Evolutionary conservation across 2,329 filamentous ascomycete species (phyloP).

Genomic region (Nemania serpens): DNA sequence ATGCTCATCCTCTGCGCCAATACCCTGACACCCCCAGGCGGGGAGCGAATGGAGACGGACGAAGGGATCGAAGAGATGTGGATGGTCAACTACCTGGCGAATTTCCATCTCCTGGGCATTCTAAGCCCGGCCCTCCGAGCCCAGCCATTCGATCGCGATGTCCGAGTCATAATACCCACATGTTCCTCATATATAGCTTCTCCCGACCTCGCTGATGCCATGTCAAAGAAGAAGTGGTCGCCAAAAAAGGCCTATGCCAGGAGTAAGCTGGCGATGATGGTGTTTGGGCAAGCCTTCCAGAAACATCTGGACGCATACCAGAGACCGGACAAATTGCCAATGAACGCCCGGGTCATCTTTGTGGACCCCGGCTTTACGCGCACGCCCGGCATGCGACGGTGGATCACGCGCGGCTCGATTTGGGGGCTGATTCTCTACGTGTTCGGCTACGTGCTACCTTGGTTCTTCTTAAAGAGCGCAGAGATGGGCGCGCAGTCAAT

Average conservation of each 20-base stretch:
- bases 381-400: constrained; percentile 85
- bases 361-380: constrained; percentile 85
- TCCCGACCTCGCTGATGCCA: constrained; percentile 63
- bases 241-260: constrained; percentile 64
- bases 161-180: constrained; percentile 82
- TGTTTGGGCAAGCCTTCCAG: constrained; percentile 88
- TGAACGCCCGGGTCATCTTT: constrained; percentile 81
- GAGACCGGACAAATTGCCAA: constrained; percentile 80
- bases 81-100: constrained; percentile 94
- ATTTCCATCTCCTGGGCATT: constrained; percentile 92
- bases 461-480: constrained; percentile 86
- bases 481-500: constrained; percentile 85
- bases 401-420: constrained; percentile 83
- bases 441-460: constrained; percentile 77
- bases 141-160: constrained; percentile 92
- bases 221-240: constrained; percentile 57
- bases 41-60: constrained; percentile 62
- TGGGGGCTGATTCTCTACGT: constrained; percentile 80
- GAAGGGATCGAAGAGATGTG: constrained; percentile 89
- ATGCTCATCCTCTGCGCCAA: constrained; percentile 89
- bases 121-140: constrained; percentile 86
- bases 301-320: constrained; percentile 86
- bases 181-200: constrained; percentile 88
- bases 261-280: constrained; percentile 80
- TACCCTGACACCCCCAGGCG: constrained; percentile 71